Conservation (phyloP, 192 early-diverging fungal genomes). For the Radiomyces spectabilis region DNA sequence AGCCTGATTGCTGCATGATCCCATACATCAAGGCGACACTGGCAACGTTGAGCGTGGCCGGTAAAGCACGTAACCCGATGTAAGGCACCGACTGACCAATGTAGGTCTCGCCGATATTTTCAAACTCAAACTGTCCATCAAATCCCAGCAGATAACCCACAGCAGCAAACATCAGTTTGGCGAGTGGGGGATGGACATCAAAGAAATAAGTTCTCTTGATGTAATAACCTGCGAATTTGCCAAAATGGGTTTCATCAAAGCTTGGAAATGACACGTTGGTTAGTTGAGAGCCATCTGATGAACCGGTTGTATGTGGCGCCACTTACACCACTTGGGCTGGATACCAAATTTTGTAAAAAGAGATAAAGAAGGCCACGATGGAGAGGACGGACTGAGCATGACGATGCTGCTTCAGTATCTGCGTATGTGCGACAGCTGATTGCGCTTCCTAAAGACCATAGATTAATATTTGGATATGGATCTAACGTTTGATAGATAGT, state of each 20-base stretch:
- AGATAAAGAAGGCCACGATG: slow-evolving; percentile 45
- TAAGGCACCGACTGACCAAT: slow-evolving; percentile 84
- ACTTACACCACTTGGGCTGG: slow-evolving; percentile 71
- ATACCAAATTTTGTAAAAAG: slow-evolving; percentile 63
- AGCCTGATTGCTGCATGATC: slow-evolving; percentile 84
- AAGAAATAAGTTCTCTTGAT: slow-evolving; percentile 85
- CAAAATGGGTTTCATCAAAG: slow-evolving; percentile 99
- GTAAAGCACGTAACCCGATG: slow-evolving; percentile 71
- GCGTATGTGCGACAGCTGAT: no score
- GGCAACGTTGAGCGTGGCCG: slow-evolving; percentile 72
- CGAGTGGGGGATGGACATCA: slow-evolving; percentile 96
- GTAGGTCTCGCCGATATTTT: slow-evolving; percentile 92
- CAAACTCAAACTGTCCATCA: slow-evolving; percentile 92
- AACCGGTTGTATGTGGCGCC: no score
- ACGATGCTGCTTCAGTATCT: no score
- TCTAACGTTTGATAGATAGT: no score
- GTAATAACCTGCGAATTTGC: slow-evolving; percentile 96
- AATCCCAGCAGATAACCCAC: slow-evolving; percentile 85
- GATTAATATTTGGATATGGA: no score
- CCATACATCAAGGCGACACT: slow-evolving; percentile 71
- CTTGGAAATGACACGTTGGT: slow-evolving; percentile 22
- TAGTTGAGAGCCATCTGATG: no score
- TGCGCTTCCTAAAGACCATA: no score
- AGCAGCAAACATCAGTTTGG: slow-evolving; percentile 83
- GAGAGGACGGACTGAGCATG: slow-evolving; percentile 26